Conservation (phyloP, 2,329 filamentous ascomycete species). For the Lasiodiplodia gonubiensis region DNA sequence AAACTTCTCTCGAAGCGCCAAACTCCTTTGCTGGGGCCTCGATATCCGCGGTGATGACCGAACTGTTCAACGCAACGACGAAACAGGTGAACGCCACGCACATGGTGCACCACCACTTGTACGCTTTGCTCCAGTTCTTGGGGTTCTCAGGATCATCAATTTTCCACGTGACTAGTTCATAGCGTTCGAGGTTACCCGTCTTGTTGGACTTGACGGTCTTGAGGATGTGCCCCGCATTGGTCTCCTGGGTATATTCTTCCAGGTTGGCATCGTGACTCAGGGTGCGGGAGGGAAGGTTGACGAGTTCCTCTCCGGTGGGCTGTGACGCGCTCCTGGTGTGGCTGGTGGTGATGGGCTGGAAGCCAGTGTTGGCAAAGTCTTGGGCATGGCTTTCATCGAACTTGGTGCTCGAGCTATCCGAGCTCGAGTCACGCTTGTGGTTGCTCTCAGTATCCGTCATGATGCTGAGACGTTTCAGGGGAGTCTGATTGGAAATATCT, state of each 20-base stretch:
- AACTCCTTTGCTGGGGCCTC: constrained; percentile 68
- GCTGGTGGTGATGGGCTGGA: constrained; percentile 20
- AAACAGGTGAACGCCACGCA: constrained; percentile 68
- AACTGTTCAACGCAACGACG: constrained; percentile 61
- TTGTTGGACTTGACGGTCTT: constrained; percentile 61
- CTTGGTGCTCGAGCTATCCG: constrained; percentile 22
- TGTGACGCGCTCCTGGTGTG: constrained; percentile 11
- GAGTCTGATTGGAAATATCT: constrained; percentile 5
- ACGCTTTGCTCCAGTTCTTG: constrained; percentile 81
- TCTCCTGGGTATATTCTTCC: constrained; percentile 70
- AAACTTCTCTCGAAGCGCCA: constrained; percentile 72
- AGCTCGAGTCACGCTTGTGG: constrained; percentile 21
- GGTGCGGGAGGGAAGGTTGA: constrained; percentile 69
- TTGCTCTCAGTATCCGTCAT: constrained; percentile 15
- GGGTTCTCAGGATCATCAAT: constrained; percentile 77
- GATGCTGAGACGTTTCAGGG: background rate
- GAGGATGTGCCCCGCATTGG: constrained; percentile 65
- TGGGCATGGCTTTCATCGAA: constrained; percentile 21
- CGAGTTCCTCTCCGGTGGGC: constrained; percentile 48
- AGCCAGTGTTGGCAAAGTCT: constrained; percentile 26
- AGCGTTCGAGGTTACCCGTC: constrained; percentile 55
- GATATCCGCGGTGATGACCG: constrained; percentile 80
- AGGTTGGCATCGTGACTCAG: constrained; percentile 62
- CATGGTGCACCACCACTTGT: constrained; percentile 83
- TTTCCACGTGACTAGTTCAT: constrained; percentile 73